These are phyloP conservation scores for Cantharellus cinnabarinus DNA, from an alignment of 768 basidiomycete species.

Conservation along the genomic window DNA sequence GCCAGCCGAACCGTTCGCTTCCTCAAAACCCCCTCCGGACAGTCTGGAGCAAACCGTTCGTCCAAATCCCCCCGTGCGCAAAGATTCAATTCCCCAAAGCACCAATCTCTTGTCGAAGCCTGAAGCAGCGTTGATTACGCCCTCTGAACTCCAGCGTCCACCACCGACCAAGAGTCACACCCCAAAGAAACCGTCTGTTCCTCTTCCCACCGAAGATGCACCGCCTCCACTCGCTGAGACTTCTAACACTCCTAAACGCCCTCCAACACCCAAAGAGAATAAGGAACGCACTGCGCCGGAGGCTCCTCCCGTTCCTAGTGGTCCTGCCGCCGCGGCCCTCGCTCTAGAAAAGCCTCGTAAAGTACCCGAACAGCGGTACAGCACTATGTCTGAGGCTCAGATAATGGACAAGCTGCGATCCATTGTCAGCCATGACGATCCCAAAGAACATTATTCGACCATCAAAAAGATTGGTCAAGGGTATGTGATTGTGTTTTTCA, in stretches of 20 bases:
- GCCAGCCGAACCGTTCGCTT: too few relatives aligned
- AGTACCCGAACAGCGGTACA: constrained; percentile 59
- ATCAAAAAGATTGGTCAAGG: constrained; percentile 99
- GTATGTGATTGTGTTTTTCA: constrained; percentile 28
- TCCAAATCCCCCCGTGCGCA: neutral
- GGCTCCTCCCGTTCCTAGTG: constrained; percentile 28
- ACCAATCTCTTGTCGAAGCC: neutral
- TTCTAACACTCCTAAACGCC: neutral
- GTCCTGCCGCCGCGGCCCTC: constrained; percentile 43
- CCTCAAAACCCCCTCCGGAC: too few relatives aligned
- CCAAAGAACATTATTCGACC: constrained; percentile 78
- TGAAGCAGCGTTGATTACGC: neutral
- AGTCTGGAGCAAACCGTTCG: neutral
- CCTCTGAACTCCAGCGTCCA: neutral
- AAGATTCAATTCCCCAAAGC: neutral
- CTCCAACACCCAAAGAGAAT: neutral
- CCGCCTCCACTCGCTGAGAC: neutral
- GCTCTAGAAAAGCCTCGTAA: constrained; percentile 26
- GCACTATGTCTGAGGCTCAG: constrained; percentile 91
- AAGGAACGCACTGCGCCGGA: constrained; percentile 15
- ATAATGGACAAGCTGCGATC: constrained; percentile 92
- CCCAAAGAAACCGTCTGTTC: constrained; percentile 11
- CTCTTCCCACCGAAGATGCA: constrained; percentile 20
- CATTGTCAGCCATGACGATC: constrained; percentile 75
- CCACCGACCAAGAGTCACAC: neutral